These are phyloP conservation scores for Scheffersomyces illinoinensis DNA, from an alignment of 1,139 yeast genomes.

Conservation along the genomic window DNA sequence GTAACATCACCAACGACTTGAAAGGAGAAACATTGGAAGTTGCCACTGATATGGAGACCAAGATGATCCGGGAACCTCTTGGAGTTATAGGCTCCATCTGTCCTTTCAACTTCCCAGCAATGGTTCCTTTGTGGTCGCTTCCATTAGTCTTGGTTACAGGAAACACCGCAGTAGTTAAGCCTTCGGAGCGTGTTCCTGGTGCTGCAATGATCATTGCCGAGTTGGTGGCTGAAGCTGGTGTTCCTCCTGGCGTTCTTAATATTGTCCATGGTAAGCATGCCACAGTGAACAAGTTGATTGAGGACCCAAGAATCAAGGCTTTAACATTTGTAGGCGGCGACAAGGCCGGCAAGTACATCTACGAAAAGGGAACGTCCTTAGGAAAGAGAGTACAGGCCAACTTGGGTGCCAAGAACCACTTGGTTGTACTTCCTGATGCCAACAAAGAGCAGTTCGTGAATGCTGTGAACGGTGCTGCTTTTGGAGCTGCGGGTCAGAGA, in stretches of 20 bases:
- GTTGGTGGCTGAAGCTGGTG: slow-evolving; percentile 73
- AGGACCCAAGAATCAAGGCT: slow-evolving; percentile 78
- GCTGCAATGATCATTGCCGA: slow-evolving; percentile 78
- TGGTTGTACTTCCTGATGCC: slow-evolving; percentile 74
- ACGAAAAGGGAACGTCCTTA: slow-evolving; percentile 64
- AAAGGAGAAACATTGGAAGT: slow-evolving; percentile 71
- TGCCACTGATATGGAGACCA: slow-evolving; percentile 75
- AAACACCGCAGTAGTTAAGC: slow-evolving; percentile 74
- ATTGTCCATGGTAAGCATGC: slow-evolving; percentile 77
- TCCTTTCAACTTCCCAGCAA: slow-evolving; percentile 83
- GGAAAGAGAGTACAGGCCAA: slow-evolving; percentile 81
- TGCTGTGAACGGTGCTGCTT: slow-evolving; percentile 75
- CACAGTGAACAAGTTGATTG: slow-evolving; percentile 71
- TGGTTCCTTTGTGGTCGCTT: slow-evolving; percentile 84
- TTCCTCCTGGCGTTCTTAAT: slow-evolving; percentile 75
- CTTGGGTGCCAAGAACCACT: slow-evolving; percentile 78
- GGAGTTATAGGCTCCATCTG: slow-evolving; percentile 73
- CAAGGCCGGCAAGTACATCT: slow-evolving; percentile 73
- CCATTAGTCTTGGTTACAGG: slow-evolving; percentile 79
- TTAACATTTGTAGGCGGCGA: slow-evolving; percentile 79
- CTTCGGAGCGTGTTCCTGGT: slow-evolving; percentile 79
- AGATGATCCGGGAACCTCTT: slow-evolving; percentile 64
- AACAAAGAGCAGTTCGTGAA: slow-evolving; percentile 64
- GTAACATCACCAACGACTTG: slow-evolving; percentile 62
- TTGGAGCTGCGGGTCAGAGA: slow-evolving; percentile 86